Evolutionary conservation across 2,329 filamentous ascomycete genomes (phyloP).

Genomic region (Aspergillus sp.): DNA sequence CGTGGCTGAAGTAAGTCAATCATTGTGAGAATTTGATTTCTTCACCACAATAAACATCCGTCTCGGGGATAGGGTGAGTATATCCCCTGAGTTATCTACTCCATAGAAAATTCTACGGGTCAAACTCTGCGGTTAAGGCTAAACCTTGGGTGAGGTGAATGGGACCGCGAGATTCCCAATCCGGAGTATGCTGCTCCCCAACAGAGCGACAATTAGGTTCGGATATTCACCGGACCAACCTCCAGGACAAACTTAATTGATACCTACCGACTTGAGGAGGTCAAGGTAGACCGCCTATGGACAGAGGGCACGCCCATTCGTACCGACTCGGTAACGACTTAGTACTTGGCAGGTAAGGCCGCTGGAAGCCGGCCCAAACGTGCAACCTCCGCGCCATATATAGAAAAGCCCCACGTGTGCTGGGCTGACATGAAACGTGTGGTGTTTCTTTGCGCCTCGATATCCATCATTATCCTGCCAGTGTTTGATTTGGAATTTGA

Average conservation of each 20-base stretch:
- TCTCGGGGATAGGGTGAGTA: no score
- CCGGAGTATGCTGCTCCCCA: no score
- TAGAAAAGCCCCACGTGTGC: constrained; percentile 6
- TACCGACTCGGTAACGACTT: no score
- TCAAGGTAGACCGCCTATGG: no score
- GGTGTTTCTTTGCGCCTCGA: neutral
- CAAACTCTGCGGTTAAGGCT: neutral
- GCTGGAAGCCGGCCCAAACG: neutral
- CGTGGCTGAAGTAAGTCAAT: no score
- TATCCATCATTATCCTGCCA: neutral
- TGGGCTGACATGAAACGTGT: constrained; percentile 1
- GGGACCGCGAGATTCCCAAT: no score
- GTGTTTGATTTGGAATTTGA: neutral
- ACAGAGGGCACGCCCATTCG: no score
- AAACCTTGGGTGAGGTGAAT: neutral
- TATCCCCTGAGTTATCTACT: neutral
- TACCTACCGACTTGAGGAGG: no score
- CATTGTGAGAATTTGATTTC: no score
- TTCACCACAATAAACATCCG: no score
- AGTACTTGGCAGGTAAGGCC: no score
- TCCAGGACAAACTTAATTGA: neutral
- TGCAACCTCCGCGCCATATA: constrained; percentile 3
- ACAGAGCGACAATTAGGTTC: neutral
- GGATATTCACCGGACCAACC: neutral
- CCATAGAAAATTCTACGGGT: neutral